Percentiles rank a stretch among this genome's conserved stretches.
Evolutionary conservation across 257 asterid species (phyloP).

Genomic region (Datura wrightii): DNA sequence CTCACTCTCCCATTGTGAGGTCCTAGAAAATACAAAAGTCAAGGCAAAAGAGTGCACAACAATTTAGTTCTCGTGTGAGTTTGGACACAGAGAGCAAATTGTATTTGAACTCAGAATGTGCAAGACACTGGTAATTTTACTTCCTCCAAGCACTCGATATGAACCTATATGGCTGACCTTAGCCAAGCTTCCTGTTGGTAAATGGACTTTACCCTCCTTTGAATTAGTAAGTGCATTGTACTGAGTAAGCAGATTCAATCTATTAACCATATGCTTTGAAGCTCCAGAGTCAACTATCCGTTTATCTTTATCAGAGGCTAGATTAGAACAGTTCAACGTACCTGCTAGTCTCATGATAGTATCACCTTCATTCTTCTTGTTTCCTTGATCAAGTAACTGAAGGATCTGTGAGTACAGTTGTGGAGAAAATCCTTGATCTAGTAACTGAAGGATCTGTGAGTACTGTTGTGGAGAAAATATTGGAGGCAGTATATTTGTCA

Average conservation of each 20-base stretch:
- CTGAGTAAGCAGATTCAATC: no score
- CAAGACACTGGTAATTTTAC: neutral
- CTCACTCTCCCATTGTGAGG: neutral
- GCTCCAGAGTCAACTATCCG: neutral
- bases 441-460: no score
- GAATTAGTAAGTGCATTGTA: no score
- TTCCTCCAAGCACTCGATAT: neutral
- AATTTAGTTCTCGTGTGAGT: neutral
- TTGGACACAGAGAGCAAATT: neutral
- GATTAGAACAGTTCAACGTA: no score
- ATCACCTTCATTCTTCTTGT: no score
- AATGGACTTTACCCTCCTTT: neutral
- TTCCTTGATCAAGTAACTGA: no score
- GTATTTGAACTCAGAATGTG: neutral
- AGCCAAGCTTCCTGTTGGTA: neutral
- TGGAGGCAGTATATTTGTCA: no score
- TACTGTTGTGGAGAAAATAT: no score
- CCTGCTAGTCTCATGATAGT: neutral
- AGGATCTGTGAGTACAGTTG: no score
- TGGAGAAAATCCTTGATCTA: no score
- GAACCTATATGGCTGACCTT: neutral
- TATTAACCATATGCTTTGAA: neutral
- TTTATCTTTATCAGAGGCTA: neutral
- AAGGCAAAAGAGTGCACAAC: neutral
- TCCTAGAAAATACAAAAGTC: neutral